Percentiles rank a stretch among this genome's conserved stretches.
Conservation (phyloP, 2,329 filamentous ascomycete genomes). For the Exserohilum rostratum region DNA sequence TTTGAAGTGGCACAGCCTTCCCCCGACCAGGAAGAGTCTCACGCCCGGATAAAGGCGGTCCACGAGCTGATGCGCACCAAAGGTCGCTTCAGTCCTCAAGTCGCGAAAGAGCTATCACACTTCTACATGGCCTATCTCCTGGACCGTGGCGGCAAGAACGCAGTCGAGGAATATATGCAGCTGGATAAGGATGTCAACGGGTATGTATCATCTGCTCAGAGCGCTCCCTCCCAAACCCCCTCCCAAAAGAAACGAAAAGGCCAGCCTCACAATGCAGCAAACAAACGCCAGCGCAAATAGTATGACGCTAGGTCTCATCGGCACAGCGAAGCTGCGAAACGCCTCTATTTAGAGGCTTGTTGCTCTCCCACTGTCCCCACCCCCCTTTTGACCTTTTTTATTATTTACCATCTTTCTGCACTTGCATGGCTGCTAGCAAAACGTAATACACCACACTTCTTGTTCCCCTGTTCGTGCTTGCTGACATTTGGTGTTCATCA, state of each 20-base stretch:
- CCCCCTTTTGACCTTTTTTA: constrained; percentile 19
- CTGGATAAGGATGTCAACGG: constrained; percentile 89
- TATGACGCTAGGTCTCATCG: constrained; percentile 12
- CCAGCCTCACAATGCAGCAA: constrained; percentile 43
- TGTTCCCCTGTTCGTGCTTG: constrained; percentile 11
- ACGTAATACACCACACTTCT: constrained; percentile 39
- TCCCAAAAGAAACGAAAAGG: constrained; percentile 33
- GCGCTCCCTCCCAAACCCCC: constrained; percentile 29
- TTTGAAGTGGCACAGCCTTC: constrained; percentile 89
- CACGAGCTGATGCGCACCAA: constrained; percentile 75
- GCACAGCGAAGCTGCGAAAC: constrained; percentile 9
- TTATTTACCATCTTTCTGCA: constrained; percentile 23
- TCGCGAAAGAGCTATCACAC: constrained; percentile 76
- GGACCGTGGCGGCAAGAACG: constrained; percentile 78
- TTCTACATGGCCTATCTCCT: constrained; percentile 84
- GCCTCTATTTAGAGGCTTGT: background rate
- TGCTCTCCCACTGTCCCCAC: constrained; percentile 10
- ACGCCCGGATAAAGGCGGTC: constrained; percentile 78
- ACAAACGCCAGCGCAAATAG: constrained; percentile 40
- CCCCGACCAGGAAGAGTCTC: constrained; percentile 66
- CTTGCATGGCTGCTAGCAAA: constrained; percentile 32
- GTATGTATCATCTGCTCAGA: constrained; percentile 47
- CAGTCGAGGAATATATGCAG: constrained; percentile 83
- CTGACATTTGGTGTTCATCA: constrained; percentile 10
- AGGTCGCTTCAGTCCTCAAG: constrained; percentile 69